Conservation (phyloP, 2,329 filamentous ascomycete species). For the Gnomoniopsis sp. region DNA sequence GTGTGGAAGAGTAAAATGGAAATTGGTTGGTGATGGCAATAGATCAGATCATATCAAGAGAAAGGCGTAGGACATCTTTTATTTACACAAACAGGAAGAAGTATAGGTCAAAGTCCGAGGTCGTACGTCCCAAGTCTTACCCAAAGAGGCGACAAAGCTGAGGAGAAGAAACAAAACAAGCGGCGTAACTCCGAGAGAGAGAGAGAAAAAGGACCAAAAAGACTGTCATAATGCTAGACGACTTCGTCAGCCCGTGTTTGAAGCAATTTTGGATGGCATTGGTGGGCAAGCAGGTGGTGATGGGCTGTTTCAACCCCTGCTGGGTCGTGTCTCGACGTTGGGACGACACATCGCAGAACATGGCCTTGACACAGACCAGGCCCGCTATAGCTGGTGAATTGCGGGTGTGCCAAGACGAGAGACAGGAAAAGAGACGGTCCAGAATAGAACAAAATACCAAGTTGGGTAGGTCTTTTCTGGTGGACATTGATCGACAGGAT, state of each 20-base stretch:
- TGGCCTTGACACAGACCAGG: neutral
- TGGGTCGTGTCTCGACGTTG: conserved; percentile 9
- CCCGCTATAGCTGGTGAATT: neutral
- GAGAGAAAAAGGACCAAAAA: too few relatives aligned
- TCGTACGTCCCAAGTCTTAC: too few relatives aligned
- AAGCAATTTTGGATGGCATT: neutral
- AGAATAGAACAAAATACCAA: too few relatives aligned
- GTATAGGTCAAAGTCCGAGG: too few relatives aligned
- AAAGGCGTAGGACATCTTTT: neutral
- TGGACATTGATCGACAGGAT: too few relatives aligned
- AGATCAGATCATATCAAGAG: neutral
- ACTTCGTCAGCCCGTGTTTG: conserved; percentile 3
- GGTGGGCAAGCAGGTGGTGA: neutral
- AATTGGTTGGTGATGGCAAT: neutral
- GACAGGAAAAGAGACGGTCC: too few relatives aligned
- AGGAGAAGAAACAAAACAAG: neutral
- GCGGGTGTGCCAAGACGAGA: too few relatives aligned
- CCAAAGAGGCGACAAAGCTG: neutral
- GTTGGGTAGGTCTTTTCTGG: too few relatives aligned
- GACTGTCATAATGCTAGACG: neutral
- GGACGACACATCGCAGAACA: conserved; percentile 6
- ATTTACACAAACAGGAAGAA: too few relatives aligned
- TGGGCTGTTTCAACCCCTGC: conserved; percentile 7
- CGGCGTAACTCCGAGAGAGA: neutral
- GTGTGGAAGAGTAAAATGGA: neutral